phyloP scores from a whole-genome alignment of 352 stramenopile species.

The Pythium monospermum region DNA sequence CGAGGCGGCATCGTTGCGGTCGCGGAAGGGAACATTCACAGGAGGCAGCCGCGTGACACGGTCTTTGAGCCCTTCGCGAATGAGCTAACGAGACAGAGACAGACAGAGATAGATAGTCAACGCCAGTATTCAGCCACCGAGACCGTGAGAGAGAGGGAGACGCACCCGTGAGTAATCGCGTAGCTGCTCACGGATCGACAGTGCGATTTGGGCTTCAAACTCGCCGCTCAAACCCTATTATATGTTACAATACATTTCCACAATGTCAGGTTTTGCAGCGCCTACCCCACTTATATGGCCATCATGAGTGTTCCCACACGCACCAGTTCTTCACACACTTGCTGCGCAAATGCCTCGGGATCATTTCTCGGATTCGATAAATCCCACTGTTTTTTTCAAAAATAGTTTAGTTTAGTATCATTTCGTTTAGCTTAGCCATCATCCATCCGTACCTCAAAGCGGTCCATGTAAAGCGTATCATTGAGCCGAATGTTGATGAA shows the following conservation, averaged over 20 bases:
- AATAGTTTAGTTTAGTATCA: too few relatives aligned
- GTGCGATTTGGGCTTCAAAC: conserved; percentile 70
- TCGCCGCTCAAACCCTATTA: conserved; percentile 64
- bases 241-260: neutral
- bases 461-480: conserved; percentile 77
- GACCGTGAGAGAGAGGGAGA: neutral
- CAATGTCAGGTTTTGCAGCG: too few relatives aligned
- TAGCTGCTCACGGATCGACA: conserved; percentile 78
- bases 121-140: neutral
- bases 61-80: conserved; percentile 64
- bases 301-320: neutral
- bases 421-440: too few relatives aligned
- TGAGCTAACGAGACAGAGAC: conserved; percentile 51
- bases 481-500: conserved; percentile 80
- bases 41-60: conserved; percentile 51
- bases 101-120: too few relatives aligned
- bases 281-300: too few relatives aligned
- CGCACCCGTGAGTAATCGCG: conserved; percentile 65
- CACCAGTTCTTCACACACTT: conserved; percentile 71
- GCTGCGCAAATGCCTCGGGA: conserved; percentile 58
- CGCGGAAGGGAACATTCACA: conserved; percentile 49
- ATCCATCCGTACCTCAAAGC: conserved; percentile 46
- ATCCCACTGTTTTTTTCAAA: conserved; percentile 73
- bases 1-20: conserved; percentile 48
- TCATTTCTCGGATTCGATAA: conserved; percentile 60